Percentiles rank a stretch among this genome's conserved stretches.
phyloP scores from a whole-genome alignment of 2,329 filamentous ascomycete species.

The Chrysosporium keratinophilum region DNA sequence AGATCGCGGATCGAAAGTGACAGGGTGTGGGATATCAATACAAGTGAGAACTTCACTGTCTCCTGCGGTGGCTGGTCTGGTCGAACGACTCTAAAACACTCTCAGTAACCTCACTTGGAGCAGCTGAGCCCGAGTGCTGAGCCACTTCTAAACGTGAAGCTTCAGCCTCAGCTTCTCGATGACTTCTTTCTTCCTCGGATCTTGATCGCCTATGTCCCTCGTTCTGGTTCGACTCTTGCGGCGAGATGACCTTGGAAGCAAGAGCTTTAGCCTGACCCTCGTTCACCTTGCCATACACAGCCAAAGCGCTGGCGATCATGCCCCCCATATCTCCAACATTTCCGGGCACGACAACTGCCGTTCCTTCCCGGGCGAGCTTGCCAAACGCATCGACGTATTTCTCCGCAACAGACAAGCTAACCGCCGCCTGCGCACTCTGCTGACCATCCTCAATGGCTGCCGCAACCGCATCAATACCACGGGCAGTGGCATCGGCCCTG shows the following conservation, averaged over 20 bases:
- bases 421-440: slow-evolving; percentile 65
- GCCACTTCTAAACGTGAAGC: background rate
- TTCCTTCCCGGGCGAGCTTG: slow-evolving; percentile 88
- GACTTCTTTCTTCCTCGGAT: slow-evolving; percentile 10
- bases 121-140: slow-evolving; percentile 13
- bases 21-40: background rate
- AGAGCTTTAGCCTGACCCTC: slow-evolving; percentile 63
- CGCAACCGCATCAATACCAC: slow-evolving; percentile 79
- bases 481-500: slow-evolving; percentile 74
- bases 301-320: slow-evolving; percentile 94
- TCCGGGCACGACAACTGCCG: slow-evolving; percentile 86
- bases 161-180: slow-evolving; percentile 6
- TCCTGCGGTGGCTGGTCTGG: slow-evolving; percentile 28
- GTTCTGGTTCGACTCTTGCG: slow-evolving; percentile 16
- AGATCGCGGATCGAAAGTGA: background rate
- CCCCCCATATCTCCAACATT: slow-evolving; percentile 93
- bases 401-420: slow-evolving; percentile 84
- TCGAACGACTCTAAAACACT: slow-evolving; percentile 43
- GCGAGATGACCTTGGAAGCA: slow-evolving; percentile 31
- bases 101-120: slow-evolving; percentile 35
- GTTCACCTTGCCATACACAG: slow-evolving; percentile 88
- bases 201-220: slow-evolving; percentile 12
- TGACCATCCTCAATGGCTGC: slow-evolving; percentile 62
- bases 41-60: slow-evolving; percentile 14
- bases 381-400: slow-evolving; percentile 96